Evolutionary conservation across 108 stramenopile species (phyloP), one percentile per base, ranked within the genome.

Genomic region (Chaetoceros tenuissimus): DNA sequence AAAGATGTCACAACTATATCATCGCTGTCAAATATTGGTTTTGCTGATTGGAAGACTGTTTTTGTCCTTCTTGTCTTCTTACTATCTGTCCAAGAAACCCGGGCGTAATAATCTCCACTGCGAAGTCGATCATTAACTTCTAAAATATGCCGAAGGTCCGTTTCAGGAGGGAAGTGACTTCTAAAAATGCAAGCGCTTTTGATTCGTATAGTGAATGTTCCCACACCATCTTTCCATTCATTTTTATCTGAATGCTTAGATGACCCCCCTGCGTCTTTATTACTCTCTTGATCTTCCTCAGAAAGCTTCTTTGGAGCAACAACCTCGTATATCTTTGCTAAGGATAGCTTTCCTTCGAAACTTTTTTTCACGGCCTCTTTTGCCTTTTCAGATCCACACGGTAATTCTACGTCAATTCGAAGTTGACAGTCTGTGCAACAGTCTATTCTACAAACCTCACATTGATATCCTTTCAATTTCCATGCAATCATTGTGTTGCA

Each of bases 381-480:
- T 13, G 90, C 78, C 27, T 59, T 45, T 13, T 74, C 72, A 1
- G 85, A 84, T 7, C 86, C 84, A 54, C 90, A 92, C 0, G 86
- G 86, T 7, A 87, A 54, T 29, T 62, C 61, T 18, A 84, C 53
- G 48, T 92, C 90, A 18, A 92, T 79, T 29, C 83, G 80, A 20
- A 92, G 69, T 31, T 73, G 86, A 53, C 90, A 92, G 68, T 92
- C 87, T 16, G 48, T 43, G 52, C 90, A 92, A 55, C 84, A 84
- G 46, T 75, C 73, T 17, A 92, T 63, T 22, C 60, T 51, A 57
- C 90, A 92, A 8, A 58, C 75, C 59, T 92, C 90, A 60, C 90
- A 92, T 48, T 72, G 80, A 65, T 73, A 92, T 53, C 66, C 67
- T 0, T 53, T 54, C 54, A 46, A 44, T 23, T 74, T 59, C 67